Evolutionary conservation across 2,329 filamentous ascomycete species (phyloP), one percentile per base, ranked within the genome.

Genomic region (Fusarium drepaniforme): DNA sequence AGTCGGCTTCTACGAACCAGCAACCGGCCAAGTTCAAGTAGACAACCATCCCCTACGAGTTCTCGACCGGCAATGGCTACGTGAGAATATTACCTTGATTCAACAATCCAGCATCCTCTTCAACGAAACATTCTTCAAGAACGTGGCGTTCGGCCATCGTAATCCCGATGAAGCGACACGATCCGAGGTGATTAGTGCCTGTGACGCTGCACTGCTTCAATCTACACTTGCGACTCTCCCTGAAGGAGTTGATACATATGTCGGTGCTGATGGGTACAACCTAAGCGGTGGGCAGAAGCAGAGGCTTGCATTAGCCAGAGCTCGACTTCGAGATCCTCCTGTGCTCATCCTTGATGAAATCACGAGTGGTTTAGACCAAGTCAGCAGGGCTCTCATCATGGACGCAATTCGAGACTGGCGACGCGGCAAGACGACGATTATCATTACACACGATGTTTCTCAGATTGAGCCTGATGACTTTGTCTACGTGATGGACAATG

Each of bases 261-360:
- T 98, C 8, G 94, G 94, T 1, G 82, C 87, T 0, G 90, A 91
- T n/a, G 94, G 93, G 0, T 89, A 89, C 38, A 88, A 90, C 4
- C 85, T 98, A 46, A 97, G 95, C 74, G 96, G 95, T 11, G 96
- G 96, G 0, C 95, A 98, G 82, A 92, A 88, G 69, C 96, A 98
- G 81, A 88, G 94, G 63, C 86, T 98, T 58, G 93, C 94, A 0
- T 86, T 98, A 38, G 95, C 96, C 2, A 88, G 96, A 73, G 94
- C 95, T 2, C 89, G 90, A 46, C 83, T 98, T 8, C 88, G 95
- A 61, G 90, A 98, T 79, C 91, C 95, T 0, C 90, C 94, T 0
- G 89, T 98, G 0, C 86, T 98, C 8, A 92, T 98, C 30, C 86
- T 98, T 4, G 96, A 98, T 75, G 97, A 98, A 81, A 91, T 94